Evolutionary conservation across 78 protist species (phyloP), one percentile per base, ranked within the genome.

Genomic region (Neovahlkampfia damariscottae): DNA sequence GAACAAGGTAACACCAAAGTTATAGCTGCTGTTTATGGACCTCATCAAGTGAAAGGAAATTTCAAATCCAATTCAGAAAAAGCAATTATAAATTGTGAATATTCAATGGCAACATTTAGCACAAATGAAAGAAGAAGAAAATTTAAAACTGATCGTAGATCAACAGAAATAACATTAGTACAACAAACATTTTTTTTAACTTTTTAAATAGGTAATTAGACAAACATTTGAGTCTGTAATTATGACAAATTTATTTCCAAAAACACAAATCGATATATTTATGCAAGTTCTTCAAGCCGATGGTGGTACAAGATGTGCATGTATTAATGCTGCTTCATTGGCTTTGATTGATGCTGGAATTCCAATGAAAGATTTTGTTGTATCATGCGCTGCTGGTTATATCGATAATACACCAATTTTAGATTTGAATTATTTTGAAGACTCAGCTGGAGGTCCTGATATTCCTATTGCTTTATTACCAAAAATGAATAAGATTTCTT

Each of bases 301-400:
- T n/a, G 98, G 97, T 2, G 93, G 81, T n/a, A 0, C 0, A n/a
- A 1, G 0, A 5, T 27, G 85, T 2, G 91, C 90, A 0, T 29
- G 82, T 10, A 74, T 95, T 38, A 95, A 95, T 8, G 98, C 98
- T 0, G 85, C 90, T 0, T 82, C 93, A 5, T 86, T 95, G 31
- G 98, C 98, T 0, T 74, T 93, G 37, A 77, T 91, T 0, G 95
- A 95, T 39, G 97, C 98, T 1, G 96, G 96, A 32, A 68, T 95
- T 2, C 84, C 96, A 0, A 88, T 95, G 87, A 73, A 35, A 5
- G 96, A 93, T 41, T 82, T 87, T 67, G 82, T 93, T 6, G 58
- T 70, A 50, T 80, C 92, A 3, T 70, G 85, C 37, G 37, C 76
- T 1, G 88, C 86, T 0, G 87, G 88, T 3, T 78, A 38, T 40